These are phyloP conservation scores for Alternaria burnsii DNA, from an alignment of 2,329 filamentous ascomycete genomes.

Conservation along the genomic window DNA sequence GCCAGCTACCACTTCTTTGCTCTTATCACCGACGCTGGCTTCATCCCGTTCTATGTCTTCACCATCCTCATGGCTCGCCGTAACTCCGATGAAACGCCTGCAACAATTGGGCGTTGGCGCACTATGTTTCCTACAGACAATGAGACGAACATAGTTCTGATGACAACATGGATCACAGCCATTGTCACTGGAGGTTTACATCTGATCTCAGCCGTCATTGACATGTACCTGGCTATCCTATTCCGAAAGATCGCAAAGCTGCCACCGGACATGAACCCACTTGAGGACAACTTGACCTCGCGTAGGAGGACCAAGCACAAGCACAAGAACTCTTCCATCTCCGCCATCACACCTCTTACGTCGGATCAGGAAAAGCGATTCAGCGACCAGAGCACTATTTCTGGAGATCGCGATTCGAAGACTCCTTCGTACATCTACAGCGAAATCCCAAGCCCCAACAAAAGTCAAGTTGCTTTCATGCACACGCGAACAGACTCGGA, in stretches of 20 bases:
- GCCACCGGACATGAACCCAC: constrained; percentile 93
- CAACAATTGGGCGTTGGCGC: constrained; percentile 66
- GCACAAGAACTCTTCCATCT: constrained; percentile 70
- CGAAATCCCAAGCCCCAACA: constrained; percentile 43
- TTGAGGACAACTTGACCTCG: constrained; percentile 85
- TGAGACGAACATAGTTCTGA: constrained; percentile 67
- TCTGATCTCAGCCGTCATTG: constrained; percentile 72
- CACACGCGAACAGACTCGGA: constrained; percentile 76
- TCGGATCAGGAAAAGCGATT: constrained; percentile 69
- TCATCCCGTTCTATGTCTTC: constrained; percentile 71
- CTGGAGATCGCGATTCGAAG: constrained; percentile 46
- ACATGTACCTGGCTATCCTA: constrained; percentile 76
- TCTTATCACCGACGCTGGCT: constrained; percentile 72
- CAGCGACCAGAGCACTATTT: constrained; percentile 56
- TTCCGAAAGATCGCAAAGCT: constrained; percentile 84
- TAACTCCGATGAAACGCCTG: constrained; percentile 60
- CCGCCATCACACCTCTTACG: constrained; percentile 53
- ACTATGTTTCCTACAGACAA: constrained; percentile 69
- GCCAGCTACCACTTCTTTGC: constrained; percentile 91
- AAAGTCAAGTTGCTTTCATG: constrained; percentile 74
- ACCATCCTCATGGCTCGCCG: constrained; percentile 63
- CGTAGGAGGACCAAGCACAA: constrained; percentile 71
- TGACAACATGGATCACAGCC: constrained; percentile 73
- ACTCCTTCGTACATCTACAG: constrained; percentile 40
- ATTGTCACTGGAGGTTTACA: constrained; percentile 73